Evolutionary conservation across 2,329 filamentous ascomycete genomes (phyloP).

Genomic region (Neofusicoccum kwambonambiense): DNA sequence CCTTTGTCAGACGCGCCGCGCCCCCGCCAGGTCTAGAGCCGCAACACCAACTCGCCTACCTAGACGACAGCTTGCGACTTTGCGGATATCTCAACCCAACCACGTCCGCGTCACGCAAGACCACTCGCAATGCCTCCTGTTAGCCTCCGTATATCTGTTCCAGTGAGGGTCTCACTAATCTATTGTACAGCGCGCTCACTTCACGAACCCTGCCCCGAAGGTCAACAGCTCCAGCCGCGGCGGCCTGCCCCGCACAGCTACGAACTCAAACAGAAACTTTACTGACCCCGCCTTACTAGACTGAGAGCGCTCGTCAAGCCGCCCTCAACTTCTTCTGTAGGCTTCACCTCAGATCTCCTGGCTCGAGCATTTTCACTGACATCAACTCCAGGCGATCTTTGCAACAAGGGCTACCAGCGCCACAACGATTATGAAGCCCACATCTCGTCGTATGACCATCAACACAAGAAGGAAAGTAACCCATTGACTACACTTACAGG

Average conservation of each 20-base stretch:
- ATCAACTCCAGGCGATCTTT: constrained; percentile 61
- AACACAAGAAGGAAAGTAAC: constrained; percentile 69
- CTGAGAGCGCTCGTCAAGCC: constrained; percentile 69
- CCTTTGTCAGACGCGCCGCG: background rate
- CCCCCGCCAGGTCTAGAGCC: background rate
- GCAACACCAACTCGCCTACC: constrained; percentile 9
- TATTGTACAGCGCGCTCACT: constrained; percentile 39
- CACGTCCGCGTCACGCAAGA: background rate
- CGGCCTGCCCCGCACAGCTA: background rate
- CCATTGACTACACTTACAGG: constrained; percentile 24
- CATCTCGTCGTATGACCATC: constrained; percentile 91
- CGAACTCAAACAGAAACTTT: background rate
- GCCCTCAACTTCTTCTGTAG: constrained; percentile 75
- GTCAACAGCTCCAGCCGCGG: constrained; percentile 25
- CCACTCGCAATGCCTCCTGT: constrained; percentile 55
- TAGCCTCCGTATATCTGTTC: constrained; percentile 24
- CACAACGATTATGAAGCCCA: constrained; percentile 97
- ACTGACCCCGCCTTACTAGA: constrained; percentile 36
- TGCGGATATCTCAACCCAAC: background rate
- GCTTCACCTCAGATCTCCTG: background rate
- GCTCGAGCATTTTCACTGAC: background rate
- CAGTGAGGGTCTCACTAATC: background rate
- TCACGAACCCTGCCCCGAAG: constrained; percentile 49
- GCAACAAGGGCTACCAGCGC: constrained; percentile 89
- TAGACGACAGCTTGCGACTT: background rate